Conservation (phyloP, 2,329 filamentous ascomycete genomes). For the Exophiala xenobiotica region DNA sequence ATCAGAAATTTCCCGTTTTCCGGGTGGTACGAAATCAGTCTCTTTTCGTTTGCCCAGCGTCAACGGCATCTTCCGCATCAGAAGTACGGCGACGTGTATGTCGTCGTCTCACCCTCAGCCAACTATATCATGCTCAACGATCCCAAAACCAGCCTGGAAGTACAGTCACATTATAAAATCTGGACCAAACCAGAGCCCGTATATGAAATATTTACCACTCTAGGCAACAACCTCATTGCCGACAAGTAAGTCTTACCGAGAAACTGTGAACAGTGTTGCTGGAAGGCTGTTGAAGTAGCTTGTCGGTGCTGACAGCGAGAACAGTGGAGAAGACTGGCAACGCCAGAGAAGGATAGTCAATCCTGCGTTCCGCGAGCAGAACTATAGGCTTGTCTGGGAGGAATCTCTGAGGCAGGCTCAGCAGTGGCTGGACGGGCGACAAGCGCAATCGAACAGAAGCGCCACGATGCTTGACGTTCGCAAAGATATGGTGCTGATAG, state of each 20-base stretch:
- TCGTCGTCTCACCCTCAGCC: neutral
- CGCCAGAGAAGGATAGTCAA: constrained; percentile 44
- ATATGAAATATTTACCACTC: neutral
- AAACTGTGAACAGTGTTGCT: too few relatives aligned
- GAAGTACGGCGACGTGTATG: neutral
- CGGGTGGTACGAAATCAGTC: neutral
- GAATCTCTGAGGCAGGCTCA: neutral
- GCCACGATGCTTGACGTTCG: constrained; percentile 1
- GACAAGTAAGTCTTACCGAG: too few relatives aligned
- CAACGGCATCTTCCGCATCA: neutral
- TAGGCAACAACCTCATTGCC: neutral
- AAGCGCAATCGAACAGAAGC: too few relatives aligned
- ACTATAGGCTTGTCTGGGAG: constrained; percentile 40
- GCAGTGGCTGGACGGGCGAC: neutral
- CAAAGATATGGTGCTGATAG: constrained; percentile 24
- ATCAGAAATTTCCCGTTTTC: neutral
- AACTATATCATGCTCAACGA: constrained; percentile 2
- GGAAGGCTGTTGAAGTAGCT: too few relatives aligned
- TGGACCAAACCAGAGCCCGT: constrained; percentile 4
- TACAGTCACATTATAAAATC: neutral
- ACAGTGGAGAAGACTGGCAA: constrained; percentile 36
- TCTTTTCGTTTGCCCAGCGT: neutral
- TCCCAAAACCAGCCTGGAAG: neutral
- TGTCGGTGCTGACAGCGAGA: too few relatives aligned
- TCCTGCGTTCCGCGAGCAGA: constrained; percentile 45